Evolutionary conservation across 768 basidiomycete genomes (phyloP), one percentile per base, ranked within the genome.

Genomic region (Clitopilus hobsonii): DNA sequence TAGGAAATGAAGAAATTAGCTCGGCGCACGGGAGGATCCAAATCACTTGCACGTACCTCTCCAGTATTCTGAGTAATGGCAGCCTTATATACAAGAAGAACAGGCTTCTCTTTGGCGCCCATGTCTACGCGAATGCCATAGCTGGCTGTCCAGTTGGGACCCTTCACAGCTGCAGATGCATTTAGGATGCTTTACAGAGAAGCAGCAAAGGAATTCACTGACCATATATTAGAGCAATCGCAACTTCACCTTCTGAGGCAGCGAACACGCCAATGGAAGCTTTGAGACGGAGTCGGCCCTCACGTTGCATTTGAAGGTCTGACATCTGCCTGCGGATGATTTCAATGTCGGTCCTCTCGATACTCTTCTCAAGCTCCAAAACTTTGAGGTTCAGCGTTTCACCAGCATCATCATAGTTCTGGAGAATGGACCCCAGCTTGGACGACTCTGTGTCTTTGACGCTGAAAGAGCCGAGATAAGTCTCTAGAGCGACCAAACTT

Each of bases 81-180:
- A 0, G 70, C 76, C 57, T 76, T 77, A 61, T 78, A 78, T 3
- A 69, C 66, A 22, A 78, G 52, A 1, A 58, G 66, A 0, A 79
- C 62, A 1, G 74, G 72, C 13, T 65, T 67, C 20, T 74, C 71
- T 53, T 73, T 69, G 3, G 65, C 58, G n/a, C 74, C 63, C 70
- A 75, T 71, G 55, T 76, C 65, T 3, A 75, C 75, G 6, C 74
- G 70, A 10, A 78, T 70, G 53, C 78, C 77, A 48, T 77, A 78
- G 3, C 60, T 61, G 0, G 74, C 72, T 23, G 54, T 62, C 75
- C 78, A 78, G 13, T 60, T 69, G 0, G 74, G 75, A 14, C 57
- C 61, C 5, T 53, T 49, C 0, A 77, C 74, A 23, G 70, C 77
- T 79, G 41, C 4, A 27, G 3, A 48, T 29, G 24, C 25, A 23